These are phyloP conservation scores for Rhizopogon vinicolor DNA, from an alignment of 768 basidiomycete species.

Conservation along the genomic window DNA sequence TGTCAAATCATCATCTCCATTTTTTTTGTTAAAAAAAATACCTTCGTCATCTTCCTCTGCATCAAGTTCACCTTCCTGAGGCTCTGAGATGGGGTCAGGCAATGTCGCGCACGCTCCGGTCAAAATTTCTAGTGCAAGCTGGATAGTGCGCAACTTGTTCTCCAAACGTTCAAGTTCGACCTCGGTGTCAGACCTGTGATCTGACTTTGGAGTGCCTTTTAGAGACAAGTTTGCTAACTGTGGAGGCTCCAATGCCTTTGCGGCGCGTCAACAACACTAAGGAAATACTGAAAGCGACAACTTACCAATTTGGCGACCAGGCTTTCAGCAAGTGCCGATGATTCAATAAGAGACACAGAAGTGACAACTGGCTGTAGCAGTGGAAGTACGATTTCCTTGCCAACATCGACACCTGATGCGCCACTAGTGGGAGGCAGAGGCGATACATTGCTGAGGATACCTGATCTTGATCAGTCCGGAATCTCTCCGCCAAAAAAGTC, in stretches of 20 bases:
- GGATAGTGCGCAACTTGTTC: constrained; percentile 62
- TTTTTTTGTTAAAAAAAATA: constrained; percentile 4
- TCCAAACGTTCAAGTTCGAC: constrained; percentile 73
- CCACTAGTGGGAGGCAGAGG: constrained; percentile 69
- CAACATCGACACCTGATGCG: constrained; percentile 60
- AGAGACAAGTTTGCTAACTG: constrained; percentile 53
- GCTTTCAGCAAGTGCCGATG: constrained; percentile 44
- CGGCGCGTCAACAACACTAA: neutral
- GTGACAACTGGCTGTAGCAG: constrained; percentile 63
- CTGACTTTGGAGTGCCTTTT: constrained; percentile 66
- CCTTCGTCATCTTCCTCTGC: constrained; percentile 34
- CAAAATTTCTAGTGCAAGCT: constrained; percentile 83
- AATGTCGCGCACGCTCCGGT: constrained; percentile 86
- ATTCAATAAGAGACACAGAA: constrained; percentile 50
- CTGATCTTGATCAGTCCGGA: constrained; percentile 29
- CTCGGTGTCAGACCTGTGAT: constrained; percentile 69
- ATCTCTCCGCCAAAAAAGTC: neutral
- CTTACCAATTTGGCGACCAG: constrained; percentile 50
- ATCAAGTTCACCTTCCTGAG: constrained; percentile 27
- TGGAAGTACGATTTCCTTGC: constrained; percentile 69
- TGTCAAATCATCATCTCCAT: constrained; percentile 29
- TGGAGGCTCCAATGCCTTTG: constrained; percentile 43
- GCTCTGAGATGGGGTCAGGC: constrained; percentile 61
- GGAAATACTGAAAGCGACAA: neutral
- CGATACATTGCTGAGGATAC: constrained; percentile 71